Base-by-base conservation (phyloP, 352 stramenopile genomes). In the Phytophthora rubi region DNA sequence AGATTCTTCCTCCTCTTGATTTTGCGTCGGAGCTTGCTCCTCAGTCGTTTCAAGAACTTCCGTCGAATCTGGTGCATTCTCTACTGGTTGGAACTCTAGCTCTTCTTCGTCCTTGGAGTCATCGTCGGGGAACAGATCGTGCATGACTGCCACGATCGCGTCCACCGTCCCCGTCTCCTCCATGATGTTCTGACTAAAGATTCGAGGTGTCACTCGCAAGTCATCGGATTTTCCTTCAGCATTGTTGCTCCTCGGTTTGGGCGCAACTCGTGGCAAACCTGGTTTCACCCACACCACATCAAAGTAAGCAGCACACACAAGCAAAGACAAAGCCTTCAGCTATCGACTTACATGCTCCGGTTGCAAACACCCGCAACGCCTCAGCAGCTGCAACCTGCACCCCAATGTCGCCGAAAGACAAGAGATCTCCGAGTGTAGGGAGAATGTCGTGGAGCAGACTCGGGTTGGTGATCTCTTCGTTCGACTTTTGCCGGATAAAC, bases 401-500 rank as follows among this genome's bases (percentile, higher is more conserved):
- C 1, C 89, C 80, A 9, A 89, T 56, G 21, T 83, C 45, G 2
- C 86, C 67, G 33, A 90, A 90, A 1, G 74, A 80, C 54, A 95
- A 67, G 16, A 95, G 63, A 18, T 89, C 72, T 1, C 73, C 84
- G 5, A 95, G 76, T 6, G 80, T 87, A 6, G 73, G 76, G 0
- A 93, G 53, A 13, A 93, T 61, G 4, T 37, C 62, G 15, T 83
- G 74, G 21, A 94, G 59, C 26, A 93, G 59, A 35, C 58, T 68
- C 9, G 86, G 76, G 37, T 90, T 85, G 39, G 76, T 82, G 53
- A 93, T 82, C 60, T 95, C 86, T 66, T 95, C 88, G 59, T 95
- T 95, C 0, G 85, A 77, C 53, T 92, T 93, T 37, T 82, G 76
- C 1, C 88, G 80, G 13, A 92, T 51, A 55, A 93, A 93, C 1